Conservation (phyloP, 768 basidiomycete species). For the Naganishia friedmannii region DNA sequence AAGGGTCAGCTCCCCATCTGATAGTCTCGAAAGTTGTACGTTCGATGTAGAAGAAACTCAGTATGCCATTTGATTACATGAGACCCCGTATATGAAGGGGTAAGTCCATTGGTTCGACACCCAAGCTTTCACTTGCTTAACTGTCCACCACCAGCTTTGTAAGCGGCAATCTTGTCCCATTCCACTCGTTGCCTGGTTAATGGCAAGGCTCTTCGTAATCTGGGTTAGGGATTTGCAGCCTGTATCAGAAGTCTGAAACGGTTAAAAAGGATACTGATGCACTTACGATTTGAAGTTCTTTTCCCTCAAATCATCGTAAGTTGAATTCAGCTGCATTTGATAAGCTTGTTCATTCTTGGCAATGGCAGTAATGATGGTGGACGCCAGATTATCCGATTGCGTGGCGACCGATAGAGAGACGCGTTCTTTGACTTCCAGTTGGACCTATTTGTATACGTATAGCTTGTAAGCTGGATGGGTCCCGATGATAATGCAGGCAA, state of each 20-base stretch:
- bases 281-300: slow-evolving; percentile 76
- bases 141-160: slow-evolving; percentile 36
- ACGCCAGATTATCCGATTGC: slow-evolving; percentile 49
- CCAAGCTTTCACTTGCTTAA: slow-evolving; percentile 9
- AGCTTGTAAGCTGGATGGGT: background rate
- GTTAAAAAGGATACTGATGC: background rate
- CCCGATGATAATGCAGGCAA: background rate
- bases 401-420: slow-evolving; percentile 59
- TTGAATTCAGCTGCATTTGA: slow-evolving; percentile 72
- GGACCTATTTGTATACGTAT: slow-evolving; percentile 62
- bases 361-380: slow-evolving; percentile 60
- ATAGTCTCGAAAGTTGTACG: background rate
- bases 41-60: background rate
- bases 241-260: background rate
- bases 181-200: slow-evolving; percentile 90
- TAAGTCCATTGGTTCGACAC: background rate
- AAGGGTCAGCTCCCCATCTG: background rate
- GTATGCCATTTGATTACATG: background rate
- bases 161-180: slow-evolving; percentile 77
- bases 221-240: slow-evolving; percentile 20
- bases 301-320: slow-evolving; percentile 85
- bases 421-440: slow-evolving; percentile 73
- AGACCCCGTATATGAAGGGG: too few species aligned
- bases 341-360: slow-evolving; percentile 75
- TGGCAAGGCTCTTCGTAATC: slow-evolving; percentile 81